Evolutionary conservation across 495 filamentous ascomycete species (phyloP).

Genomic region (Neurospora sp.): DNA sequence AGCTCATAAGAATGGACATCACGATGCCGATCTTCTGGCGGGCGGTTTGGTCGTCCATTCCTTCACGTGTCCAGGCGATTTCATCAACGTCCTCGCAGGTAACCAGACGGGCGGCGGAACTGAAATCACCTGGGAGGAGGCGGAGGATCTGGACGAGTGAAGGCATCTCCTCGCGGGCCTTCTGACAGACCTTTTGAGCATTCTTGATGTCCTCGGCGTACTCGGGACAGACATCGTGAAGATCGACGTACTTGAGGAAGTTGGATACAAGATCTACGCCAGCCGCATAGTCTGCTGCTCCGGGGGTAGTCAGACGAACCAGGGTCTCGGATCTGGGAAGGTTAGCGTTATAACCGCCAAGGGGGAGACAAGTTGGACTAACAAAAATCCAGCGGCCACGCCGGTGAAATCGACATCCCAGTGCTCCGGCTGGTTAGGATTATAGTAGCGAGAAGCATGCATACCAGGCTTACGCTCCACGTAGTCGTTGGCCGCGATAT

Average conservation of each 20-base stretch:
- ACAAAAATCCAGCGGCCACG: slow-evolving; percentile 74
- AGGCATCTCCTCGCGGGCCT: slow-evolving; percentile 56
- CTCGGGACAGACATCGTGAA: slow-evolving; percentile 80
- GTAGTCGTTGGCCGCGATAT: slow-evolving; percentile 49
- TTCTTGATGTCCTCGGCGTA: slow-evolving; percentile 53
- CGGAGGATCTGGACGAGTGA: slow-evolving; percentile 37
- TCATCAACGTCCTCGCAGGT: slow-evolving; percentile 14
- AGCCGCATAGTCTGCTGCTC: slow-evolving; percentile 1
- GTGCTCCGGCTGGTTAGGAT: slow-evolving; percentile 32
- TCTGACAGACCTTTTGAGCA: slow-evolving; percentile 57
- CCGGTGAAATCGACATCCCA: slow-evolving; percentile 74
- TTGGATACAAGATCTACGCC: slow-evolving; percentile 55
- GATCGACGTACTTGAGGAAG: slow-evolving; percentile 80
- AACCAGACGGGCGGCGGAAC: slow-evolving; percentile 34
- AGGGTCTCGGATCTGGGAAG: slow-evolving; percentile 6
- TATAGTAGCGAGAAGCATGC: slow-evolving; percentile 29
- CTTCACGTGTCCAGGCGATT: not conserved
- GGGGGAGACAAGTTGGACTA: slow-evolving; percentile 8
- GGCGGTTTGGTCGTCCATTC: slow-evolving; percentile 5
- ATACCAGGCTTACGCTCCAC: slow-evolving; percentile 28
- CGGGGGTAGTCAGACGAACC: slow-evolving; percentile 9
- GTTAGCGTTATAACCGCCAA: slow-evolving; percentile 1
- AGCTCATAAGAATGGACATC: slow-evolving; percentile 8
- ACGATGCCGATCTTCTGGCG: slow-evolving; percentile 4
- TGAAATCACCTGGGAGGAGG: slow-evolving; percentile 64